These are phyloP conservation scores for Sporothrix pallida DNA, from an alignment of 2,329 filamentous ascomycete genomes.

Conservation along the genomic window DNA sequence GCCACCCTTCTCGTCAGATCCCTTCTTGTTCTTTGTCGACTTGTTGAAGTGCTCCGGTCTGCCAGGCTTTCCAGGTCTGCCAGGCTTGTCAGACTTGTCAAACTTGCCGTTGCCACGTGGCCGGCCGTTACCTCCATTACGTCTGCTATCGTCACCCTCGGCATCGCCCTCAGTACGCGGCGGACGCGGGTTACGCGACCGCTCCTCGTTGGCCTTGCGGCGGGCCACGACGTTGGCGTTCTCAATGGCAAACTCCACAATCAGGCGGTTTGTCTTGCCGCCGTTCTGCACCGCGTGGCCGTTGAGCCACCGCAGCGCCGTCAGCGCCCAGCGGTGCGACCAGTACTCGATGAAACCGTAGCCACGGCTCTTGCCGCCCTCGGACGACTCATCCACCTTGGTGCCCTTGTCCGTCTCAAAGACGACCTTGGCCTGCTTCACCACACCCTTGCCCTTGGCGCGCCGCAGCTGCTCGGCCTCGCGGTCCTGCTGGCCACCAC, in stretches of 20 bases:
- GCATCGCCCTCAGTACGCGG: conserved; percentile 44
- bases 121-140: background rate
- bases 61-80: conserved; percentile 15
- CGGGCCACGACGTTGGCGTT: conserved; percentile 94
- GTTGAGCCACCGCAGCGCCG: conserved; percentile 94
- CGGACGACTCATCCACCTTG: conserved; percentile 72
- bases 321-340: conserved; percentile 90
- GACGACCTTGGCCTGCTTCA: conserved; percentile 92
- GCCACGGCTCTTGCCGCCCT: conserved; percentile 80
- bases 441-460: conserved; percentile 80
- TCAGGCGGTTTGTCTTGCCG: conserved; percentile 78
- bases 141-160: conserved; percentile 42
- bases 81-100: background rate
- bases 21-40: conserved; percentile 22
- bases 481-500: conserved; percentile 79
- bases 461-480: conserved; percentile 81
- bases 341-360: conserved; percentile 98
- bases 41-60: conserved; percentile 26
- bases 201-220: conserved; percentile 67
- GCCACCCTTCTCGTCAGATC: conserved; percentile 3
- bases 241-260: conserved; percentile 97
- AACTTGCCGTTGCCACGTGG: conserved; percentile 29
- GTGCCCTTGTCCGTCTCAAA: conserved; percentile 86
- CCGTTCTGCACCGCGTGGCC: conserved; percentile 72
- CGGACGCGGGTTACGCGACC: conserved; percentile 39